Evolutionary conservation across 73 alveolate genomes (phyloP), one percentile per base, ranked within the genome.

Genomic region (Tetrahymena thermophila): DNA sequence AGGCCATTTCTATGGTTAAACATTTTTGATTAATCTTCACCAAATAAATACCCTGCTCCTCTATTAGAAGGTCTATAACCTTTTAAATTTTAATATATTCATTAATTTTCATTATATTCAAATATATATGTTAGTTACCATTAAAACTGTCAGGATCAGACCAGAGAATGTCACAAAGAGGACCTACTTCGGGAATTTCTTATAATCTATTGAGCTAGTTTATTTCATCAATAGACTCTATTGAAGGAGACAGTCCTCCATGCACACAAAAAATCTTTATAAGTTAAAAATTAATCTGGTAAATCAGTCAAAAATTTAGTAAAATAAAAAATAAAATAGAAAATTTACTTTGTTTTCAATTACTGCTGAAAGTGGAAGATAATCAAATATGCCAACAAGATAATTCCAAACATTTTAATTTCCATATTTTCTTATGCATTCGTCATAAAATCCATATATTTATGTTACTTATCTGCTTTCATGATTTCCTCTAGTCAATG

Each of bases 41-140:
- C 99, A 96, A 98, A 98, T 1, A 98, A 94, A 94, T 96, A 98
- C 38, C 99, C 99, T 14, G 99, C 99, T 37, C 99, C 99, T 95
- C 99, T 97, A 0, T 99, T 99, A 85, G 98, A 95, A 94, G 97
- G 93, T 57, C 99, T 55, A 96, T 94, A 58, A 96, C 94, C 42
- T 95, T 97, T 43, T 40, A 34, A 35, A 56, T 7, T 25, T 58
- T 5, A 16, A 58, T 83, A 34, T 19, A 95, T 95, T 23, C 94
- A 96, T 43, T 37, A 6, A 96, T 96, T 93, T 96, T 95, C 11
- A 8, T 50, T 8, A n/a, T 35, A 43, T 94, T 94, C 34, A 4
- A 56, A 55, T 83, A 50, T 15, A 50, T 19, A 50, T 21, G 0
- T 84, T 38, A 44, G 0, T 84, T 38, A 71, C 98, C 97, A 35